These are phyloP conservation scores for Solanum appendiculatum DNA, from an alignment of 257 asterid species.

Conservation along the genomic window DNA sequence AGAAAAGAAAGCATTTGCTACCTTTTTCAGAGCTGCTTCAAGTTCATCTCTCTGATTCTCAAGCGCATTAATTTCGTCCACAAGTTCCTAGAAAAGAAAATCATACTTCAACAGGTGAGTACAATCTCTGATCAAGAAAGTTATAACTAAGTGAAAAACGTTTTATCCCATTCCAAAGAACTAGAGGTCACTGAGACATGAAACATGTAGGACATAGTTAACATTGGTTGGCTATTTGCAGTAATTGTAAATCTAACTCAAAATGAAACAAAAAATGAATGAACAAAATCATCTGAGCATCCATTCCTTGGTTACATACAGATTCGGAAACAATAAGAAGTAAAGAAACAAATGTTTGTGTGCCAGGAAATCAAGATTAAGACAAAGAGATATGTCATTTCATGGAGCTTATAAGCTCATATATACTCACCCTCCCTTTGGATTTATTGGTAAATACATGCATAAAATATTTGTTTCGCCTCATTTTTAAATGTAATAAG, in stretches of 20 bases:
- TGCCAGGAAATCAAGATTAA: not conserved
- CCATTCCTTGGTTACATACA: not conserved
- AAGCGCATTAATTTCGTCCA: constrained; percentile 53
- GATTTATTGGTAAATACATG: not conserved
- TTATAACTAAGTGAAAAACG: not conserved
- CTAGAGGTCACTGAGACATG: not conserved
- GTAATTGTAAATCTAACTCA: not conserved
- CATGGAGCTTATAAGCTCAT: not conserved
- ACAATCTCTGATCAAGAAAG: not conserved
- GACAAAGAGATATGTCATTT: not conserved
- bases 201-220: not conserved
- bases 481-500: not conserved
- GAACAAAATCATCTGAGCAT: not conserved
- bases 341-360: not conserved
- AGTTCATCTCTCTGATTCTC: constrained; percentile 52
- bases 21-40: constrained; percentile 70
- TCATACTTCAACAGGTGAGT: constrained; percentile 11
- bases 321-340: not conserved
- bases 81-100: constrained; percentile 49
- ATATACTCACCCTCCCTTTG: not conserved
- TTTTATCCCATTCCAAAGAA: not conserved
- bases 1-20: constrained; percentile 13
- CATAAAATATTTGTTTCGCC: not conserved
- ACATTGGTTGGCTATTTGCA: not conserved
- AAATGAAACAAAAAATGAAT: not conserved